Conservation (phyloP, 129 eudicot species). For the Escallonia rubra region DNA sequence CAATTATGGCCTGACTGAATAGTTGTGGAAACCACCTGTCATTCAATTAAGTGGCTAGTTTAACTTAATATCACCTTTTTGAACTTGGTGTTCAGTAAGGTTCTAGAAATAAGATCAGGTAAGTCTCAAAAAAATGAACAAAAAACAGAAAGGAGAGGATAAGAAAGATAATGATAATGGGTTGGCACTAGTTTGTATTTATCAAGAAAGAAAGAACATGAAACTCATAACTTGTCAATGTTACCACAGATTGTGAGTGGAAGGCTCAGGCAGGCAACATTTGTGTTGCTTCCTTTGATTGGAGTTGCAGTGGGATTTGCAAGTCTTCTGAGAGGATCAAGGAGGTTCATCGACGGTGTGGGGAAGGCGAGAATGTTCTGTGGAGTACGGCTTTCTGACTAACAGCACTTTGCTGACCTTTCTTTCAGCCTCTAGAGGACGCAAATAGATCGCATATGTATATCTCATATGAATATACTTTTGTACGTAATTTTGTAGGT, state of each 20-base stretch:
- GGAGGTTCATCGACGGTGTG: conserved; percentile 83
- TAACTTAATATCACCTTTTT: too few relatives aligned
- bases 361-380: conserved; percentile 64
- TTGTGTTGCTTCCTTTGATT: conserved; percentile 88
- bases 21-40: too few relatives aligned
- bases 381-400: conserved; percentile 61
- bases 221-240: background rate
- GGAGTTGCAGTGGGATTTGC: conserved; percentile 95
- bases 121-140: too few relatives aligned
- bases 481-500: conserved; percentile 4
- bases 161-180: background rate
- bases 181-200: background rate
- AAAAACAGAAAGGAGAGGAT: background rate
- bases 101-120: too few relatives aligned
- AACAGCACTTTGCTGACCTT: background rate
- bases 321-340: conserved; percentile 73
- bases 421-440: background rate
- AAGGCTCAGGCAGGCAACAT: conserved; percentile 91
- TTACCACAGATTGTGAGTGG: conserved; percentile 81
- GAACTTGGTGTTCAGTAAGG: too few relatives aligned
- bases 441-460: background rate
- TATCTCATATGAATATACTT: background rate
- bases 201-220: background rate
- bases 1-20: too few relatives aligned
- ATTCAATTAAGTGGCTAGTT: too few relatives aligned